A percentile compares a stretch with the other conserved stretches of the same genome.
Conservation (phyloP, 2,329 filamentous ascomycete species). For the Venturia carpophila region DNA sequence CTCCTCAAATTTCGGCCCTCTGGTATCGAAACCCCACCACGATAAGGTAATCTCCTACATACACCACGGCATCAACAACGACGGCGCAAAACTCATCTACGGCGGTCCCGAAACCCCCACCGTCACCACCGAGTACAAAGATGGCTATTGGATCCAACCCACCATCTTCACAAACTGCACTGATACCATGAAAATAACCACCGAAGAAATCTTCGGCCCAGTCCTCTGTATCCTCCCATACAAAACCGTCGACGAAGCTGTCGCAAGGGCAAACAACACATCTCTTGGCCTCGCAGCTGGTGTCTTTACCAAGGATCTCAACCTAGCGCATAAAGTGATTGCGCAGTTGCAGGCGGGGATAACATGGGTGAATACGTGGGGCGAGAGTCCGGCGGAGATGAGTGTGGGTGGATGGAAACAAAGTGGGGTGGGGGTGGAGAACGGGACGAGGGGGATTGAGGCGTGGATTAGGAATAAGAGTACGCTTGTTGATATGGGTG, state of each 20-base stretch:
- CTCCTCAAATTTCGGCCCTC: constrained; percentile 72
- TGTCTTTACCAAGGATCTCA: constrained; percentile 70
- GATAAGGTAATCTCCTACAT: constrained; percentile 77
- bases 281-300: constrained; percentile 73
- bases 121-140: constrained; percentile 36
- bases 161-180: constrained; percentile 82
- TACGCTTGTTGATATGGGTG: constrained; percentile 75
- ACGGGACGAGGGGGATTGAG: constrained; percentile 69
- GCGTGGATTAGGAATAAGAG: constrained; percentile 84
- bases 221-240: constrained; percentile 78
- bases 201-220: constrained; percentile 83
- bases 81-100: constrained; percentile 65
- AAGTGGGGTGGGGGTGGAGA: constrained; percentile 82
- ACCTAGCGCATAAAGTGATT: constrained; percentile 64
- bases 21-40: constrained; percentile 66
- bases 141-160: constrained; percentile 77
- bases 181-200: constrained; percentile 70
- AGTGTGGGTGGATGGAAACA: constrained; percentile 87
- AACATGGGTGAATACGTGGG: constrained; percentile 90
- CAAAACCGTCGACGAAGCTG: constrained; percentile 58
- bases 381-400: constrained; percentile 89
- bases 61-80: constrained; percentile 61
- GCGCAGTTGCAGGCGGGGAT: constrained; percentile 71
- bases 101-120: constrained; percentile 57
- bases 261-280: constrained; percentile 68